Evolutionary conservation across 495 filamentous ascomycete species (phyloP), one percentile per base, ranked within the genome.

Genomic region (Amorphotheca resinae): DNA sequence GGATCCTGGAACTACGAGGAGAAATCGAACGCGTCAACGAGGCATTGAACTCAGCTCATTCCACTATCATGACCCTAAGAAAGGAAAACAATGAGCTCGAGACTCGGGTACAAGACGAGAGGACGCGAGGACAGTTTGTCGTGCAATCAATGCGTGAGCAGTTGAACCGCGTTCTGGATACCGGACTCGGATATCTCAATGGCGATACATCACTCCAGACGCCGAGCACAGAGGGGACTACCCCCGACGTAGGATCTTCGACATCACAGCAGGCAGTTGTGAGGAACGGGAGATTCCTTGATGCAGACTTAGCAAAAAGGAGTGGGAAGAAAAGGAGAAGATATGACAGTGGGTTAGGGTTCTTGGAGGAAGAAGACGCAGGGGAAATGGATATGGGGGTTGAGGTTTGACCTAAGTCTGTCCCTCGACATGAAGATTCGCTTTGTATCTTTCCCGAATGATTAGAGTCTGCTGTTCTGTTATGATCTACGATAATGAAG

Each of bases 291-390:
- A 30, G 50, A 44, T 56, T 56, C 32, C 42, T 68, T 23, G 56
- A 61, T 22, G 66, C 45, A 0, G 54, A 48, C 2, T 39, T 64
- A 18, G 61, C 49, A 3, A 36, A 47, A 33, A 52, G 46, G 41
- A 48, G 52, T 26, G 57, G 45, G 9, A 57, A 43, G 51, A 69
- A 67, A 58, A 59, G 60, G 52, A 61, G 69, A 36, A 65, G 67
- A 35, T 66, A 77, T 48, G 76, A 82, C 44, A 79, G 74, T 54
- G 79, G 74, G 2, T 53, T 82, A 55, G 79, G 68, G 9, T 68
- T 83, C 26, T 55, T 77, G 53, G 70, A 77, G 16, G 76, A 81
- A 43, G 78, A 78, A 33, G 67, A 71, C 31, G 67, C 50, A 23
- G 42, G 11, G 5, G 21, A 4, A 1, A 11, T 22, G 16, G 9